These are phyloP conservation scores for Boletus reticulatus DNA, from an alignment of 768 basidiomycete species.

Conservation along the genomic window DNA sequence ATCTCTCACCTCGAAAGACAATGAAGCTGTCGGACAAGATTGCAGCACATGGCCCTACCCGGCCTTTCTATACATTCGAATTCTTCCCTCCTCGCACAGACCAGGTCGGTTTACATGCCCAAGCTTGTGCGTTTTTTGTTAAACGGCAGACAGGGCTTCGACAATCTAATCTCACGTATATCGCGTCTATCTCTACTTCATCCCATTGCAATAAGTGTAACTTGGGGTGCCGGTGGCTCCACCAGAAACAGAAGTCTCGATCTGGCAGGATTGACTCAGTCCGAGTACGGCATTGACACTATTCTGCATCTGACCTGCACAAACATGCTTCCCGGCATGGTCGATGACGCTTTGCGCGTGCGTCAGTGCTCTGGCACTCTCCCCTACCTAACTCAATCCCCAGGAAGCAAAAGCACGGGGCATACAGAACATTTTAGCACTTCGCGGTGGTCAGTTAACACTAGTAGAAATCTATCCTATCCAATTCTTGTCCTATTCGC, in stretches of 20 bases:
- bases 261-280: constrained; percentile 75
- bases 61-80: constrained; percentile 91
- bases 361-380: constrained; percentile 15
- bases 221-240: constrained; percentile 97
- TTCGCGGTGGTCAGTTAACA: constrained; percentile 73
- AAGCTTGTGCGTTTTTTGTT: neutral
- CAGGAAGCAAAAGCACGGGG: constrained; percentile 79
- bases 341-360: constrained; percentile 85
- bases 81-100: constrained; percentile 97
- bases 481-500: neutral
- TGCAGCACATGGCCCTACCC: constrained; percentile 35
- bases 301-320: constrained; percentile 96
- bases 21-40: constrained; percentile 83
- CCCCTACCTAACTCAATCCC: constrained; percentile 2
- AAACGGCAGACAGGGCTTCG: constrained; percentile 63
- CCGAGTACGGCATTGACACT: constrained; percentile 75
- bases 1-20: no score
- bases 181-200: constrained; percentile 72
- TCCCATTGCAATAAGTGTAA: constrained; percentile 86
- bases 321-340: constrained; percentile 87
- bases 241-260: constrained; percentile 88
- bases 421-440: constrained; percentile 86
- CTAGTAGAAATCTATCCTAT: neutral
- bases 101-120: constrained; percentile 48
- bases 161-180: constrained; percentile 88